Conservation (phyloP, 179 eudicot species). For the Patellifolia procumbens region DNA sequence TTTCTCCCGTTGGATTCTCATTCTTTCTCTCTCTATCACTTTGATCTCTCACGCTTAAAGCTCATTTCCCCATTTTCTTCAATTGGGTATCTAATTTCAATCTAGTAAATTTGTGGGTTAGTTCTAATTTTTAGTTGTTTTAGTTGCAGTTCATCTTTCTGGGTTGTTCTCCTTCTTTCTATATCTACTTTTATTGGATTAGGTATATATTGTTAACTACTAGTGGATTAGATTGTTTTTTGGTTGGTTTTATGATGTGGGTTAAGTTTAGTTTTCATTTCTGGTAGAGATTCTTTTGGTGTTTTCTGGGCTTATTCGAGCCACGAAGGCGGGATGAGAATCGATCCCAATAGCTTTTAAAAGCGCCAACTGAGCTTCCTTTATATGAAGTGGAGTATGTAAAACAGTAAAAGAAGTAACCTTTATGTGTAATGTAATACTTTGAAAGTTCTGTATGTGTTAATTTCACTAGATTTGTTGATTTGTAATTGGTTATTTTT, state of each 20-base stretch:
- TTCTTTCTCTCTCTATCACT: constrained; percentile 23
- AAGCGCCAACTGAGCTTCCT: constrained; percentile 2
- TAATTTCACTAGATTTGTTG: constrained; percentile 4
- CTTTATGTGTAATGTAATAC: constrained; percentile 13
- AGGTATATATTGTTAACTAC: constrained; percentile 36
- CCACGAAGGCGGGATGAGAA: too few species aligned
- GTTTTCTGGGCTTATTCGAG: constrained; percentile 31
- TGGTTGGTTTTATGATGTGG: constrained; percentile 41
- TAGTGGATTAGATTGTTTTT: too few species aligned
- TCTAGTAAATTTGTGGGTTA: constrained; percentile 37
- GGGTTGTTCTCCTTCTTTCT: constrained; percentile 25
- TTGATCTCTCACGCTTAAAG: constrained; percentile 34
- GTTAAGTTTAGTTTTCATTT: constrained; percentile 43
- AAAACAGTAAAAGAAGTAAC: constrained; percentile 12
- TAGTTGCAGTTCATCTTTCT: neutral
- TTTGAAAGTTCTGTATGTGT: neutral
- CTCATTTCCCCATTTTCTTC: constrained; percentile 21
- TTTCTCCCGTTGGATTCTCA: constrained; percentile 32
- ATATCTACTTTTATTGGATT: constrained; percentile 29
- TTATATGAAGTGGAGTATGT: constrained; percentile 21
- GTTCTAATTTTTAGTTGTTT: constrained; percentile 28
- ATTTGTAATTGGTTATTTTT: constrained; percentile 17
- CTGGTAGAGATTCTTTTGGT: constrained; percentile 49
- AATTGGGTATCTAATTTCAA: constrained; percentile 36
- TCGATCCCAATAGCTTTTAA: too few species aligned